Conservation (phyloP, 2,329 filamentous ascomycete species). For the Stagonosporopsis cucurbitacearum region DNA sequence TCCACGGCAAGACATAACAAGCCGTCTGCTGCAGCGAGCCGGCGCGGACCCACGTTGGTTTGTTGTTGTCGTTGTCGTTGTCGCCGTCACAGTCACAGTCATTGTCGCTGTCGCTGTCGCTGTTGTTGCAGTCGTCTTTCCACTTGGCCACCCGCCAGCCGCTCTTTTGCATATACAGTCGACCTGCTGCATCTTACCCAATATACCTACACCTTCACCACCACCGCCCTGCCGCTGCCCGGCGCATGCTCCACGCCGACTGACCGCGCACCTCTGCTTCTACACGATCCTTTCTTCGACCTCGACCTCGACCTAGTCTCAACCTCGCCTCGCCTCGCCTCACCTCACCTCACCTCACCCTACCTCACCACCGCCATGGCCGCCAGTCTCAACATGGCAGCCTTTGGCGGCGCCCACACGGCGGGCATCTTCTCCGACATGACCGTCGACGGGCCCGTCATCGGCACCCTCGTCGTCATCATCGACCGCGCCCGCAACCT, state of each 20-base stretch:
- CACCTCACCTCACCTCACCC: neutral
- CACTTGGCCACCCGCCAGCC: slow-evolving; percentile 12
- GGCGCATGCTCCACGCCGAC: neutral
- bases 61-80: neutral
- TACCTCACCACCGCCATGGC: slow-evolving; percentile 40
- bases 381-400: slow-evolving; percentile 39
- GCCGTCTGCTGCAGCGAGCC: slow-evolving; percentile 5
- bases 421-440: slow-evolving; percentile 95
- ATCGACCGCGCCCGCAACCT: slow-evolving; percentile 96
- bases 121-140: neutral
- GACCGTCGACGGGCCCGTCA: slow-evolving; percentile 88
- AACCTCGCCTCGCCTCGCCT: neutral
- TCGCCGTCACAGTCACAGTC: neutral
- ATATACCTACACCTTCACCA: neutral
- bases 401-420: slow-evolving; percentile 71
- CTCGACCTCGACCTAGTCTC: neutral
- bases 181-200: neutral
- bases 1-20: slow-evolving; percentile 11
- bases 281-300: neutral
- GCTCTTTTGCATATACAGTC: slow-evolving; percentile 1
- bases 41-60: slow-evolving; percentile 1
- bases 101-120: neutral
- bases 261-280: neutral
- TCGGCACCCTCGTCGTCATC: slow-evolving; percentile 90
- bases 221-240: neutral